Evolutionary conservation across 78 protist genomes (phyloP), one percentile per base, ranked within the genome.

Genomic region (Acrasis kona): DNA sequence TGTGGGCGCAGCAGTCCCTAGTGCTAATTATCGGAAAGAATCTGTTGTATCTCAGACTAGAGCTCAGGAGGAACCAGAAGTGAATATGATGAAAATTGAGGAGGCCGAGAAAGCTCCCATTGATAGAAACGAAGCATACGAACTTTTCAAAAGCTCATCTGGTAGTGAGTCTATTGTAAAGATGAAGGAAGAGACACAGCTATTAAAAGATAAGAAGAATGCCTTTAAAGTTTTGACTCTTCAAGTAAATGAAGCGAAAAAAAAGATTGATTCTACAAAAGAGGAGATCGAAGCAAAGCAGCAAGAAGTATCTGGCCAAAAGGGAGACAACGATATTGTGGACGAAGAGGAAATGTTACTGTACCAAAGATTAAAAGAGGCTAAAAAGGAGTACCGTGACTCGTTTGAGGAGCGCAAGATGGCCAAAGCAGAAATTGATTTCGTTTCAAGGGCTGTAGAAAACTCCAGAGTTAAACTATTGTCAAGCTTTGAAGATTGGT

Each of bases 101-200:
- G 3, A 4, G 64, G 5, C 7, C 6, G 5, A 39, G 12, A 50
- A 68, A n/a, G 75, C n/a, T 39, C 29, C 5, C 7, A 72, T 73
- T 4, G 57, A 70, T 50, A 19, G 67, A 69, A 78, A 68, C 39
- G 67, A n/a, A 42, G 78, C 77, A n/a, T 81, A 75, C 73, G 78
- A 36, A 50, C 68, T 41, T 42, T 81, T 27, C 85, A 81, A 81
- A 66, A 42, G 4, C 42, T 37, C 58, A 38, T 42, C 50, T 9
- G 81, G 74, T 27, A 9, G 32, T 28, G 34, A 35, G 72, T 2
- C 2, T 9, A 5, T 58, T 35, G 65, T 2, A 40, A 41, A 32
- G 40, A 31, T 69, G 2, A 32, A 1, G 12, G 64, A 57, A 12
- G 1, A 9, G 27, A 30, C 12, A 57, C 10, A 1, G 39, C 38